Evolutionary conservation across 768 basidiomycete species (phyloP).

Genomic region (Podaxis sp.): DNA sequence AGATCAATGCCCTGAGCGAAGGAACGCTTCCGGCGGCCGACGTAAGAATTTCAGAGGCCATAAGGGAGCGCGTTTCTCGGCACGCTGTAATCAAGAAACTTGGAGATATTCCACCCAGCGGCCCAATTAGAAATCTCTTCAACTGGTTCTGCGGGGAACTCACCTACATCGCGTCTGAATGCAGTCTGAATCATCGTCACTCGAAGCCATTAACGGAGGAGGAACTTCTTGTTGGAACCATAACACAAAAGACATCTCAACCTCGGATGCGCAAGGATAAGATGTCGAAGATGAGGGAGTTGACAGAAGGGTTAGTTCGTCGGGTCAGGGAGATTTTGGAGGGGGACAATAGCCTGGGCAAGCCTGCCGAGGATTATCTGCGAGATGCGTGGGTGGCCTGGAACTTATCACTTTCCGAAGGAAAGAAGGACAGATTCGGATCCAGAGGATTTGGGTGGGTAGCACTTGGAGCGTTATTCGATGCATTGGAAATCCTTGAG

Average conservation of each 20-base stretch:
- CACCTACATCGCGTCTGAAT: slow-evolving; percentile 42
- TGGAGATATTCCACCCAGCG: neutral
- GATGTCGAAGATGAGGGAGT: slow-evolving; percentile 55
- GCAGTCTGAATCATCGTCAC: slow-evolving; percentile 44
- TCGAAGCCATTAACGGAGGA: slow-evolving; percentile 51
- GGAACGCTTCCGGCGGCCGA: neutral
- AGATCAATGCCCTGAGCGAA: neutral
- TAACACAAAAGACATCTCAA: slow-evolving; percentile 59
- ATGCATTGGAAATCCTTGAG: slow-evolving; percentile 29
- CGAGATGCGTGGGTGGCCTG: slow-evolving; percentile 55
- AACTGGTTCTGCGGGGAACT: slow-evolving; percentile 45
- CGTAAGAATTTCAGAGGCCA: neutral
- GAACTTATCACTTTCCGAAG: slow-evolving; percentile 36
- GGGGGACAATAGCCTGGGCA: slow-evolving; percentile 46
- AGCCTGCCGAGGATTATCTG: slow-evolving; percentile 37
- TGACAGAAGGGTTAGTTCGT: slow-evolving; percentile 50
- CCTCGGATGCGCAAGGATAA: slow-evolving; percentile 48
- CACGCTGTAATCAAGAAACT: neutral
- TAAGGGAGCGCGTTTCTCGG: neutral
- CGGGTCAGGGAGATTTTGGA: slow-evolving; percentile 45
- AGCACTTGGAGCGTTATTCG: slow-evolving; percentile 55
- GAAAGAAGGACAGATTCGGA: slow-evolving; percentile 40
- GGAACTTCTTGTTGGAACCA: slow-evolving; percentile 66
- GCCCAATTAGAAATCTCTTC: slow-evolving; percentile 30
- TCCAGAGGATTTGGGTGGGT: slow-evolving; percentile 62